Evolutionary conservation across 2,329 filamentous ascomycete species (phyloP), one percentile per base, ranked within the genome.

Genomic region (Triangularia verruculosa): DNA sequence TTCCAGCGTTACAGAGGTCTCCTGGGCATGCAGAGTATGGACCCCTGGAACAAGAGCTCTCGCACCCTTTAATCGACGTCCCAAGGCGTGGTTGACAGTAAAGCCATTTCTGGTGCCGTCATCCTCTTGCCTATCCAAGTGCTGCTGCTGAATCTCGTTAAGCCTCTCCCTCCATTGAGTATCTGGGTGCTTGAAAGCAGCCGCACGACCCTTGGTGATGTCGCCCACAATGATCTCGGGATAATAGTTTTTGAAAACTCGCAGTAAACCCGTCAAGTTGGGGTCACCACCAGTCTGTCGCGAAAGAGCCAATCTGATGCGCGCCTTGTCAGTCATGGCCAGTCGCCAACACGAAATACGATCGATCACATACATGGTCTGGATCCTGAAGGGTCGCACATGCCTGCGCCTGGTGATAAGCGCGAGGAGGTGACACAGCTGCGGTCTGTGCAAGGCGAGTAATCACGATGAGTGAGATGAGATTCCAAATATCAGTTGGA

Each of bases 171-270:
- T 83, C 92, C 92, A 96, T 76, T 90, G 85, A 3, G 80, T 79
- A 72, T 94, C 89, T n/a, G 90, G 90, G 72, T 91, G 89, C 81
- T 85, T 87, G 74, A 89, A 89, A 0, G 85, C 80, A 3, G 85
- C 83, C 0, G 86, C 86, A 64, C 83, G 83, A 39, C 86, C 86
- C 60, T 81, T 80, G 28, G 86, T 83, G 3, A 85, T 80, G 67
- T 89, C 89, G 22, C 89, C 90, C 13, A 94, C 84, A 64, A 96
- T 91, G 61, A 96, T 91, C 73, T 96, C 92, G 0, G 92, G 92
- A 71, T 94, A 96, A 75, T 94, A 96, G 73, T 94, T 92, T 73
- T 95, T 95, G 78, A 89, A 96, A n/a, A 94, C 86, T 61, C 89
- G 85, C 57, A 96, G 79, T 17, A 96, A 80, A 2, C 90, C 90